These are phyloP conservation scores for Osmanthus fragrans DNA, from an alignment of 257 asterid species.

Conservation along the genomic window DNA sequence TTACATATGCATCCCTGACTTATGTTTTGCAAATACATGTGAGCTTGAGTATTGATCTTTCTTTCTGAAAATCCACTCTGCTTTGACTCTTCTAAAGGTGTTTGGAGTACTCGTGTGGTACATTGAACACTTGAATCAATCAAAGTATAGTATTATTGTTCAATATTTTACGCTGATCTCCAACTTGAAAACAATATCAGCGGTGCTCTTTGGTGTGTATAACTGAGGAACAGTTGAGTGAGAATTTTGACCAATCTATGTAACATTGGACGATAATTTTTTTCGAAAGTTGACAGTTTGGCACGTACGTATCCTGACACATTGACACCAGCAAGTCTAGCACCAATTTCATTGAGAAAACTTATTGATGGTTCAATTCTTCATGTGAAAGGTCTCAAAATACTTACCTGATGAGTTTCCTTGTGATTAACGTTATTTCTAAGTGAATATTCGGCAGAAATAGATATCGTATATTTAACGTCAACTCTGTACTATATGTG, in stretches of 20 bases:
- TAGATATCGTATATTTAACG: background rate
- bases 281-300: background rate
- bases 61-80: background rate
- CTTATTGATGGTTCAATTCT: background rate
- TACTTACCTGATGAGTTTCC: background rate
- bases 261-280: background rate
- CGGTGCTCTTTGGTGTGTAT: background rate
- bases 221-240: background rate
- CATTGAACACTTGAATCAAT: background rate
- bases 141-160: background rate
- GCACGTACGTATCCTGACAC: background rate
- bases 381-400: background rate
- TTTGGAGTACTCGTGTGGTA: background rate
- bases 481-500: background rate
- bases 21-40: background rate
- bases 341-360: background rate
- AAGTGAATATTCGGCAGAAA: background rate
- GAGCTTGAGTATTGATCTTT: constrained; percentile 4
- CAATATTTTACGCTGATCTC: background rate
- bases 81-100: constrained; percentile 5
- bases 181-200: background rate
- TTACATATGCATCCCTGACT: background rate
- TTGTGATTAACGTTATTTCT: background rate
- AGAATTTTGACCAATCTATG: background rate
- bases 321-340: background rate